Conservation (phyloP, 257 asterid species). For the Nyctanthes arbortristis region DNA sequence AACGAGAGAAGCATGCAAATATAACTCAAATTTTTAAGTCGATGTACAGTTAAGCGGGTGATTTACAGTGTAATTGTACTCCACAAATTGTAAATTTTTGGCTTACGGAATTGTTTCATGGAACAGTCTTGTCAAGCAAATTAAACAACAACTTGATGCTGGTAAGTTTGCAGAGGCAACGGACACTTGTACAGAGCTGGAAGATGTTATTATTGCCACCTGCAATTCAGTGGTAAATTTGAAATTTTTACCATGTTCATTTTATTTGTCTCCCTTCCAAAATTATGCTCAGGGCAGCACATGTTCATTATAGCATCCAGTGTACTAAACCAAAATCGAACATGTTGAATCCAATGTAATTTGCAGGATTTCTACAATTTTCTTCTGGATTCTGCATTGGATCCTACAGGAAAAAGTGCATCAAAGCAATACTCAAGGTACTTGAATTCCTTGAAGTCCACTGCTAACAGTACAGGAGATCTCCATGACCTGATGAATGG, state of each 20-base stretch:
- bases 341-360: neutral
- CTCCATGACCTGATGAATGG: constrained; percentile 69
- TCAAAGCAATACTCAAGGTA: constrained; percentile 62
- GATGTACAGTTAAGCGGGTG: too few relatives aligned
- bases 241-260: neutral
- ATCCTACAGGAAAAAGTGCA: constrained; percentile 48
- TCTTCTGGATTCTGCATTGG: constrained; percentile 66
- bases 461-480: constrained; percentile 57
- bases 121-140: constrained; percentile 65
- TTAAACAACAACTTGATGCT: constrained; percentile 47
- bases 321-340: too few relatives aligned
- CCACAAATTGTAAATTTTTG: too few relatives aligned
- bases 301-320: too few relatives aligned
- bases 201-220: constrained; percentile 39
- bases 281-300: too few relatives aligned
- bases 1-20: too few relatives aligned
- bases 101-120: constrained; percentile 15
- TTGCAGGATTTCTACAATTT: constrained; percentile 89
- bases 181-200: constrained; percentile 62
- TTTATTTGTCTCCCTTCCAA: too few relatives aligned
- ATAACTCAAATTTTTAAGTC: neutral
- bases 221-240: constrained; percentile 69
- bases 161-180: constrained; percentile 67
- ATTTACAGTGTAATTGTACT: too few relatives aligned
- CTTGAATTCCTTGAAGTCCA: constrained; percentile 45